Conservation (phyloP, 371 early-diverging fungal genomes). For the Mucor mucedo region DNA sequence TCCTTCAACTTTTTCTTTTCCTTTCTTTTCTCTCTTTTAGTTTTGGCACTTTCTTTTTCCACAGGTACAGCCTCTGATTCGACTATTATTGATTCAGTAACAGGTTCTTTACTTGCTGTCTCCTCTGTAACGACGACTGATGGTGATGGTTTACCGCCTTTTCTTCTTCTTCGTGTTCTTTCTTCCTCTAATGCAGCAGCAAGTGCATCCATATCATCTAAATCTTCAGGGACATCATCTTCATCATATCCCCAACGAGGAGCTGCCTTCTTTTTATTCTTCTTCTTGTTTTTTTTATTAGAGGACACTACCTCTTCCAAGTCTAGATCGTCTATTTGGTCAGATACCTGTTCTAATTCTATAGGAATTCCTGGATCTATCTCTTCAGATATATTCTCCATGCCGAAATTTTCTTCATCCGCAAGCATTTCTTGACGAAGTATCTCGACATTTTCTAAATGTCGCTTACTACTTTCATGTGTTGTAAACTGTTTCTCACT, state of each 20-base stretch:
- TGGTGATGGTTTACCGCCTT: conserved; percentile 19
- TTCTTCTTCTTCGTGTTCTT: conserved; percentile 29
- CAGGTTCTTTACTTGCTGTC: conserved; percentile 5
- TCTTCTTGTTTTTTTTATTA: conserved; percentile 32
- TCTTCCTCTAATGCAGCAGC: conserved; percentile 41
- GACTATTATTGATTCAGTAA: conserved; percentile 10
- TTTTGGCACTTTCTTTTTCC: conserved; percentile 51
- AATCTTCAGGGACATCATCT: conserved; percentile 40
- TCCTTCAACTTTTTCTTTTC: conserved; percentile 58
- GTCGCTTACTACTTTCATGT: conserved; percentile 81
- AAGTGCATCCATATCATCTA: conserved; percentile 31
- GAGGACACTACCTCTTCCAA: conserved; percentile 8
- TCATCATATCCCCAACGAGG: conserved; percentile 36
- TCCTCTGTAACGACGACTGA: neutral
- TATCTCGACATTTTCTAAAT: conserved; percentile 68
- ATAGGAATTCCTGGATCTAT: neutral
- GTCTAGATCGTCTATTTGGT: conserved; percentile 10
- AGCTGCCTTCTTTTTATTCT: conserved; percentile 32
- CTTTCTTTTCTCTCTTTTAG: conserved; percentile 47
- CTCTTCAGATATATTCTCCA: conserved; percentile 28
- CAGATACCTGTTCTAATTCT: conserved; percentile 12
- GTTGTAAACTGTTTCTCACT: conserved; percentile 74
- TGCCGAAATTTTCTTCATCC: conserved; percentile 55
- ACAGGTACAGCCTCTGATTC: conserved; percentile 19
- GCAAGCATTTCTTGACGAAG: conserved; percentile 71